Conservation (phyloP, 1,139 yeast species). For the Pneumocystis oryctolagi region DNA sequence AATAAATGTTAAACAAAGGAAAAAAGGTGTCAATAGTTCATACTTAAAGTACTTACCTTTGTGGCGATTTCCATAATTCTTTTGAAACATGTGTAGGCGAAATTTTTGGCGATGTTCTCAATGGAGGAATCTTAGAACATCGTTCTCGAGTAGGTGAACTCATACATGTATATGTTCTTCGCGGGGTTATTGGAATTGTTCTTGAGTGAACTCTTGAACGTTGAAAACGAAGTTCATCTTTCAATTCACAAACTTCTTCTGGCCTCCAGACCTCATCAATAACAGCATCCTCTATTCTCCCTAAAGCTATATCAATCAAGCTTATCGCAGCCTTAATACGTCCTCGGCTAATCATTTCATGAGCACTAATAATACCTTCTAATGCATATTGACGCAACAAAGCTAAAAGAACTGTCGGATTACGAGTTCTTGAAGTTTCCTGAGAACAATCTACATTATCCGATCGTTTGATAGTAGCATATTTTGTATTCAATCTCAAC, state of each 20-base stretch:
- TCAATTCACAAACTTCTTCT: neutral
- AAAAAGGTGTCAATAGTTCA: neutral
- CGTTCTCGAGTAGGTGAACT: neutral
- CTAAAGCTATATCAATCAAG: neutral
- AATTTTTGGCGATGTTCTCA: neutral
- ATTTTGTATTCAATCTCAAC: neutral
- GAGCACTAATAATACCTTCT: neutral
- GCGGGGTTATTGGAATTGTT: neutral
- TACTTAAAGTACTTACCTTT: neutral
- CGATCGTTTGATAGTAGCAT: neutral
- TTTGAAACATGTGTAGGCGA: neutral
- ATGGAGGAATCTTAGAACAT: neutral
- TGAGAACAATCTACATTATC: neutral
- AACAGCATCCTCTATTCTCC: neutral
- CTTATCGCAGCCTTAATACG: neutral
- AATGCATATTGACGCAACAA: neutral
- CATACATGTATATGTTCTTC: neutral
- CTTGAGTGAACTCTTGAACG: neutral
- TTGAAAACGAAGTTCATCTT: neutral
- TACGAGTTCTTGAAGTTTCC: neutral
- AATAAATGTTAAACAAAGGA: neutral
- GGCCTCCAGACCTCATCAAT: neutral
- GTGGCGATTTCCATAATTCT: neutral
- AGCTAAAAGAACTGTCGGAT: neutral
- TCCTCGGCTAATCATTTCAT: neutral